These are phyloP conservation scores for Westerdykella sp. DNA, from an alignment of 2,329 filamentous ascomycete species.

Conservation along the genomic window DNA sequence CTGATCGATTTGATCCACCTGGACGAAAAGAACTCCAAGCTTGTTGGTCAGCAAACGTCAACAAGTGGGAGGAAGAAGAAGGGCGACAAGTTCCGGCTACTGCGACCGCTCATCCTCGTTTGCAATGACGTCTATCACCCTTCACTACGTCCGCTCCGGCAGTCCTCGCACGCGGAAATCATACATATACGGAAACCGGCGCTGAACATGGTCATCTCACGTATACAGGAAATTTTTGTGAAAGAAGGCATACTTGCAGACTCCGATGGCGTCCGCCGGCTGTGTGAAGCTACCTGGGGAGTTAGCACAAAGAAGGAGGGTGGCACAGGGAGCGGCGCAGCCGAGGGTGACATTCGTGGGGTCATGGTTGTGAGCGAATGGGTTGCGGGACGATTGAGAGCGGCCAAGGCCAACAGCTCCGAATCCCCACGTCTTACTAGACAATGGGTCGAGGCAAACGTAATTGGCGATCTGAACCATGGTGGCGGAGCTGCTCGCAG, in stretches of 20 bases:
- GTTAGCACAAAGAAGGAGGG: conserved; percentile 66
- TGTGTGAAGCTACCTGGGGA: conserved; percentile 80
- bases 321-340: conserved; percentile 52
- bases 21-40: conserved; percentile 71
- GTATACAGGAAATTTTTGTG: conserved; percentile 77
- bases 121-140: conserved; percentile 97
- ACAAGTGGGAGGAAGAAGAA: conserved; percentile 48
- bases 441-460: conserved; percentile 69
- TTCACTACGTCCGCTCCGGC: conserved; percentile 77
- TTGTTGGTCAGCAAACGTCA: conserved; percentile 29
- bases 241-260: conserved; percentile 86
- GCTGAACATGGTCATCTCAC: conserved; percentile 73
- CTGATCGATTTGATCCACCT: conserved; percentile 81
- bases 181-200: conserved; percentile 87
- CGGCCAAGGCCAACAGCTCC: conserved; percentile 33
- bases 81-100: conserved; percentile 77
- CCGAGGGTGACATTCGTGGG: conserved; percentile 70
- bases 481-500: conserved; percentile 67
- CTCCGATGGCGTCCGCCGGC: conserved; percentile 75
- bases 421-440: conserved; percentile 54
- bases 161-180: conserved; percentile 78
- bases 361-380: conserved; percentile 84
- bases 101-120: conserved; percentile 85
- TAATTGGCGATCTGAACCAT: conserved; percentile 61
- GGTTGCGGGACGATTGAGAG: conserved; percentile 66